Conservation (phyloP, 306 rosid species). For the Vachellia collinsii region DNA sequence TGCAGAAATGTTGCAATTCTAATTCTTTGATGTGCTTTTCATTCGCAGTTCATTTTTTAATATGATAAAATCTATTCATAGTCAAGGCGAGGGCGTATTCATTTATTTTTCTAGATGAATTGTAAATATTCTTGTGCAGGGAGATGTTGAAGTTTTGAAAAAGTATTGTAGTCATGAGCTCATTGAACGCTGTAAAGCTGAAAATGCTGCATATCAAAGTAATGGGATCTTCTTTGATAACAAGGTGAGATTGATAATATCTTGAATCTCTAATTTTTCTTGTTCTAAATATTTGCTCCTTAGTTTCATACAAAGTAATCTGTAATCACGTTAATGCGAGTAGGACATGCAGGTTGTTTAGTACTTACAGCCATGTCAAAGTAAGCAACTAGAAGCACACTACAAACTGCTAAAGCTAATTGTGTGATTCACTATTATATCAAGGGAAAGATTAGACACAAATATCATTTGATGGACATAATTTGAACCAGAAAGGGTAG, state of each 20-base stretch:
- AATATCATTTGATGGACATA: too few relatives aligned
- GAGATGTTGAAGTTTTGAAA: constrained; percentile 73
- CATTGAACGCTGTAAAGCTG: constrained; percentile 90
- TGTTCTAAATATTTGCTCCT: background rate
- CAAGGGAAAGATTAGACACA: too few relatives aligned
- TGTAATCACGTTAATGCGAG: too few relatives aligned
- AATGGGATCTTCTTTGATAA: constrained; percentile 83
- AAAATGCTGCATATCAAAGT: constrained; percentile 67
- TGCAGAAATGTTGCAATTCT: constrained; percentile 21
- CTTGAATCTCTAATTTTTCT: background rate
- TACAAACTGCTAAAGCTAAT: too few relatives aligned
- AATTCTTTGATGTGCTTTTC: background rate
- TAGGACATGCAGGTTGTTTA: too few relatives aligned
- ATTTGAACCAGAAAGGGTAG: too few relatives aligned
- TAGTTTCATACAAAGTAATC: too few relatives aligned
- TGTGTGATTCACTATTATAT: too few relatives aligned
- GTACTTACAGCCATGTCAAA: too few relatives aligned
- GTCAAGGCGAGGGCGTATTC: background rate
- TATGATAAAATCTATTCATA: constrained; percentile 14
- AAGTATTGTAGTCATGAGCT: constrained; percentile 83
- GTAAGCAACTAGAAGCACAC: too few relatives aligned
- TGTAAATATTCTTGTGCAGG: constrained; percentile 51
- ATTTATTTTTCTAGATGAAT: background rate
- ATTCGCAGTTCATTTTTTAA: background rate
- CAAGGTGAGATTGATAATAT: constrained; percentile 59